Evolutionary conservation across 2,329 filamentous ascomycete species (phyloP).

Genomic region (Podosphaera xanthii): DNA sequence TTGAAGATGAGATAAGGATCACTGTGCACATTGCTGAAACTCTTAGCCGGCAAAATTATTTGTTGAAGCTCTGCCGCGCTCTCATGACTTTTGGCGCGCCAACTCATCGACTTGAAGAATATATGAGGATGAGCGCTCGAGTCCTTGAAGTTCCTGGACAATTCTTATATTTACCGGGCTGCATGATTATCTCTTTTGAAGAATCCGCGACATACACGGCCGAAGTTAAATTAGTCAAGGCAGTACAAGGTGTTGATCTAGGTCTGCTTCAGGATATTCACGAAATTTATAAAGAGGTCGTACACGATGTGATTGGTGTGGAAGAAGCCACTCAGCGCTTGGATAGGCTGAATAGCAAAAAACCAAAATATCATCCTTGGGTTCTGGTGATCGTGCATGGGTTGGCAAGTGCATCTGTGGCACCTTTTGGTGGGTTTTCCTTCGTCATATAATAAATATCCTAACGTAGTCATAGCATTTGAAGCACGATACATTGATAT

Average conservation of each 20-base stretch:
- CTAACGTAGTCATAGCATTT: conserved; percentile 27
- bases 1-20: conserved; percentile 21
- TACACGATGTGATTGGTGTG: conserved; percentile 51
- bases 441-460: not conserved
- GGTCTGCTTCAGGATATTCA: conserved; percentile 54
- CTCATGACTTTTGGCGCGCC: conserved; percentile 82
- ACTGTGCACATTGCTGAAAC: conserved; percentile 41
- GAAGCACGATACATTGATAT: conserved; percentile 47
- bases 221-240: conserved; percentile 55
- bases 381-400: conserved; percentile 42
- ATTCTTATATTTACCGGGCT: conserved; percentile 74
- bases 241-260: conserved; percentile 46
- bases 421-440: conserved; percentile 30
- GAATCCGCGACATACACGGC: conserved; percentile 50
- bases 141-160: conserved; percentile 75
- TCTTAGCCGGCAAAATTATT: conserved; percentile 57
- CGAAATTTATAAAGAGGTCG: conserved; percentile 61
- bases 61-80: conserved; percentile 63
- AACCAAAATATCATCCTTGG: conserved; percentile 27
- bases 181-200: conserved; percentile 87
- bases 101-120: conserved; percentile 77
- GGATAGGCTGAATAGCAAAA: conserved; percentile 27
- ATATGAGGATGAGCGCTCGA: conserved; percentile 74
- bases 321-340: conserved; percentile 44
- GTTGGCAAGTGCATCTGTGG: conserved; percentile 46